phyloP scores from a whole-genome alignment of 768 basidiomycete species.

The Kondoa subrosea region DNA sequence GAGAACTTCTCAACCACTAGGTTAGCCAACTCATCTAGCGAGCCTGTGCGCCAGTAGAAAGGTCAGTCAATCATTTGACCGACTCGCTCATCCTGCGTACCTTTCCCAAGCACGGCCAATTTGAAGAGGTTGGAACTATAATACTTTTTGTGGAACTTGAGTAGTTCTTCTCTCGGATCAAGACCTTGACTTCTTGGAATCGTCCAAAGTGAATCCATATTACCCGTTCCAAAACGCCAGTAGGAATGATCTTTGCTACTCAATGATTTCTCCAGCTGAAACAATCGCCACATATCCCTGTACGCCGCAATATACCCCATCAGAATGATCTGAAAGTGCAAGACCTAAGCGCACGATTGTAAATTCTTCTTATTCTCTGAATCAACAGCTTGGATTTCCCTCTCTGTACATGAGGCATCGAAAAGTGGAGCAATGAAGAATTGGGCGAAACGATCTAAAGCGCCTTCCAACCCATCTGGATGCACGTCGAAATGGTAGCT shows the following conservation, averaged over 20 bases:
- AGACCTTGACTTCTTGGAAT: constrained; percentile 31
- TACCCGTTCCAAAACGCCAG: constrained; percentile 37
- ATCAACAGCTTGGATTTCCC: constrained; percentile 89
- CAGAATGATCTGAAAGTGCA: not conserved
- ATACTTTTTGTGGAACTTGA: constrained; percentile 35
- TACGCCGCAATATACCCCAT: not conserved
- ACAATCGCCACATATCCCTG: constrained; percentile 77
- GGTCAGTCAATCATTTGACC: not conserved
- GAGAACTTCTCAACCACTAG: constrained; percentile 28
- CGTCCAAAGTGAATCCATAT: constrained; percentile 34
- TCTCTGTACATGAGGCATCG: constrained; percentile 59
- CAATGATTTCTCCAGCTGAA: constrained; percentile 68
- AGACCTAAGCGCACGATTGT: constrained; percentile 36
- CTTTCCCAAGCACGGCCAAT: constrained; percentile 35
- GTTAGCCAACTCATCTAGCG: constrained; percentile 27
- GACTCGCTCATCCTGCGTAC: constrained; percentile 16
- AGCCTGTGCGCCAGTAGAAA: constrained; percentile 18
- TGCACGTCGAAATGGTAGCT: constrained; percentile 44
- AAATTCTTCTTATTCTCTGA: constrained; percentile 95
- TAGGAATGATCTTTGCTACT: constrained; percentile 33
- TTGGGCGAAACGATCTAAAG: constrained; percentile 34
- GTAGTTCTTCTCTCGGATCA: constrained; percentile 35
- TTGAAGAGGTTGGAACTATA: constrained; percentile 37
- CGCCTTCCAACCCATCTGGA: constrained; percentile 35
- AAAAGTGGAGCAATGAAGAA: constrained; percentile 95